Base-by-base conservation (phyloP, 768 basidiomycete species). In the Podaxis sp. region DNA sequence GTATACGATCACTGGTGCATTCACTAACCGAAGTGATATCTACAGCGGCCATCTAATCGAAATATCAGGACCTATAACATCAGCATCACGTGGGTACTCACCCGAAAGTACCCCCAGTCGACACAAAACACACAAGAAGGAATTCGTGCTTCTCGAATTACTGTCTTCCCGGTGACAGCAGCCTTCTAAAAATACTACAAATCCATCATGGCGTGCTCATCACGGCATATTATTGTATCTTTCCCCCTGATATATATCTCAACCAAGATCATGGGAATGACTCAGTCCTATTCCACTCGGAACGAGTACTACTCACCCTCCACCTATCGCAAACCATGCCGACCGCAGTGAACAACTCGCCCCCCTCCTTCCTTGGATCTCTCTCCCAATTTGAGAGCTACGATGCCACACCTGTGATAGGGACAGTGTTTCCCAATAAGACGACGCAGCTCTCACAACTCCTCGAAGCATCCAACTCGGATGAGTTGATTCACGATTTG, bases 321-420 rank as follows among this genome's bases (percentile, higher is more conserved):
- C 20, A 24, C 37, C 13, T 4, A 56, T 17, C 44, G 17, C 8
- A 5, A 56, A 38, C n/a, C 8, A 56, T 56, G 54, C 36, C 54
- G 10, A 40, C 54, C 22, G 37, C 54, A 20, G 54, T 56, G 33
- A 33, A 0, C 8, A 15, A 5, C 36, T 40, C 26, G 8, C 33
- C 36, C 4, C 40, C 38, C 12, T 73, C 72, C 38, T 50, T 76
- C 58, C 69, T 75, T 1, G 76, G 77, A 49, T 79, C 78, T n/a
- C 75, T 80, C 55, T 67, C 70, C 60, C 66, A 66, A 36, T 77
- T 71, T 60, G 71, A 74, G 24, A 72, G 73, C 15, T 73, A 72
- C 65, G 78, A 80, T 62, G 72, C 72, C n/a, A 87, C 86, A 2
- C 77, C 84, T 2, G 79, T 81, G 63, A 81, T 87, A 60, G 87